A percentile compares a stretch with the other conserved stretches of the same genome.
These are phyloP conservation scores for Aquilaria sinensis DNA, from an alignment of 345 rosid genomes.

Conservation along the genomic window DNA sequence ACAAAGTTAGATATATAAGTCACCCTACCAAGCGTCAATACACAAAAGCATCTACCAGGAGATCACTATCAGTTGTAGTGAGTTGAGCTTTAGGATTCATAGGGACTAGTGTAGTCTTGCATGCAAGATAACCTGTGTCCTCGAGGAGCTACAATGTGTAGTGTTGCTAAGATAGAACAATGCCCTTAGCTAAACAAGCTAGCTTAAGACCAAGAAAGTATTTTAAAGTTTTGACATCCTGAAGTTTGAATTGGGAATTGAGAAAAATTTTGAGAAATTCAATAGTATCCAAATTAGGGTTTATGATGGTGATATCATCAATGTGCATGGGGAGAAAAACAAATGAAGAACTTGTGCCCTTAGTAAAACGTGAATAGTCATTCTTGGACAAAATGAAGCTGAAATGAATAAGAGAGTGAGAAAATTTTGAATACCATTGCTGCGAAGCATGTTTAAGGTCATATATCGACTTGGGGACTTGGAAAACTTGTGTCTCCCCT, in stretches of 20 bases:
- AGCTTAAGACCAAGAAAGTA: neutral
- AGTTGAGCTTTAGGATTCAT: neutral
- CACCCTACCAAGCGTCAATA: neutral
- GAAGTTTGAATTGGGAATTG: neutral
- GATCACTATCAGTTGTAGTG: too few species aligned
- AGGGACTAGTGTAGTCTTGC: neutral
- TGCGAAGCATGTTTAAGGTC: neutral
- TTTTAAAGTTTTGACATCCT: neutral
- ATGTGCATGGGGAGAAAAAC: neutral
- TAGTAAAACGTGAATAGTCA: neutral
- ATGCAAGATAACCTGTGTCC: neutral
- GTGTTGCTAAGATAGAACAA: too few species aligned
- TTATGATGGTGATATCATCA: too few species aligned
- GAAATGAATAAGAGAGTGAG: neutral
- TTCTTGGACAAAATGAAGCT: too few species aligned
- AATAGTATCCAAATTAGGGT: too few species aligned
- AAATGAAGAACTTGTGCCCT: neutral
- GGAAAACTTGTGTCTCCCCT: neutral
- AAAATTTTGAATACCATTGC: neutral
- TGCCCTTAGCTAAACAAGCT: neutral
- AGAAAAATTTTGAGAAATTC: too few species aligned
- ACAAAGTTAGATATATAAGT: too few species aligned
- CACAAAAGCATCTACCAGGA: neutral
- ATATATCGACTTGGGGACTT: neutral
- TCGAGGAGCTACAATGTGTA: neutral